Evolutionary conservation across 257 asterid species (phyloP), one percentile per base, ranked within the genome.

Genomic region (Vinca minor): DNA sequence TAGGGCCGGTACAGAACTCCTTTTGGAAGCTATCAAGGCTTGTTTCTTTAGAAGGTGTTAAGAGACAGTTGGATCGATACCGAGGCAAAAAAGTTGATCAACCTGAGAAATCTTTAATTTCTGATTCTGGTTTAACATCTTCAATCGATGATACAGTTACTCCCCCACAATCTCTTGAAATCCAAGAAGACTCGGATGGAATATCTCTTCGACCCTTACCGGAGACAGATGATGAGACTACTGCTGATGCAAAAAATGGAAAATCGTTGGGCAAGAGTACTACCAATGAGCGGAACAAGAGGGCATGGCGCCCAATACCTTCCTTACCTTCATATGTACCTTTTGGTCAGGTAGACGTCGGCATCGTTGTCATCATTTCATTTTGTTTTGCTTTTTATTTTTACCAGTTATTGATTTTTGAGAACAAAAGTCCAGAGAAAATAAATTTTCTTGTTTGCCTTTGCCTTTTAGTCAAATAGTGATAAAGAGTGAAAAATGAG

Each of bases 1-100:
- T 93, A 81, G 98, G 98, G 68, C 98, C 98, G 17, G 95, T 93
- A 58, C 97, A 93, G 77, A 85, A 78, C 69, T 81, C 98, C 62
- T 84, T 93, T 74, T 93, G 98, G 98, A 84, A 97, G 75, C 94
- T 93, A 69, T 89, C 98, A 36, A 89, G 89, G 79, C 97, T 93
- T 69, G 97, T 93, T 52, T 96, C 98, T 39, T 74, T 93, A 57
- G 91, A 89, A 65, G 93, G 90, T 67, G 81, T 93, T 77, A 81
- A 82, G 75, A 86, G 85, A 71, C 95, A 84, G 72, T 71, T 89
- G 50, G 69, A 70, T 60, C 82, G 78, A 58, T 81, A 74, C 71
- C 73, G 71, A 72, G 91, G 84, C 50, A 85, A 74, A 59, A 79
- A 66, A 59, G 78, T 77, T 54, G 85, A 80, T 74, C 79, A 85